phyloP scores from a whole-genome alignment of 2,329 filamentous ascomycete genomes.

The Ophiostoma novo-ulmi region DNA sequence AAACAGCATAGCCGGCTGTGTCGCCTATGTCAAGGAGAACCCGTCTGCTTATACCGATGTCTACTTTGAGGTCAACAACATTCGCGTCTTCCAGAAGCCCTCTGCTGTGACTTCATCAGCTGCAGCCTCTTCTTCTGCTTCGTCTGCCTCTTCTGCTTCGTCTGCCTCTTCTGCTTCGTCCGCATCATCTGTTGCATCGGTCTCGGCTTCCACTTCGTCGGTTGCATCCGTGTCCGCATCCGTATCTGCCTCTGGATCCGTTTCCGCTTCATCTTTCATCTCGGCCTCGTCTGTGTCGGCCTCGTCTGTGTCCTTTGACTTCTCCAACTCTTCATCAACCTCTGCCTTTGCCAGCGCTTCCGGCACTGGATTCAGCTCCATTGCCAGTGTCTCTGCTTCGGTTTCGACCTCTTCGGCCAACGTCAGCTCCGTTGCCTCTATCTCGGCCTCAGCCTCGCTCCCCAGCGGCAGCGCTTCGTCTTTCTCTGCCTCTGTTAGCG shows the following conservation, averaged over 20 bases:
- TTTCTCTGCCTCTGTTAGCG: background rate
- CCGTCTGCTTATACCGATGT: conserved; percentile 37
- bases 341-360: background rate
- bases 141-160: background rate
- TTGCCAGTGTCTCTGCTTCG: background rate
- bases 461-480: conserved; percentile 3
- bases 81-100: conserved; percentile 24
- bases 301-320: background rate
- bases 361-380: background rate
- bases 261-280: background rate
- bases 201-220: background rate
- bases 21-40: conserved; percentile 37
- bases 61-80: conserved; percentile 42
- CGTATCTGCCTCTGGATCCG: background rate
- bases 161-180: conserved; percentile 10
- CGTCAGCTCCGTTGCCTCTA: background rate
- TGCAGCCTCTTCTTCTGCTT: conserved; percentile 1
- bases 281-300: conserved; percentile 3
- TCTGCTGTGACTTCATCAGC: conserved; percentile 10
- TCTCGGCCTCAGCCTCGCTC: background rate
- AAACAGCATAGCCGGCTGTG: conserved; percentile 31
- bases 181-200: conserved; percentile 11
- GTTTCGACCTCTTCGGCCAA: background rate
- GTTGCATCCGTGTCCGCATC: background rate
- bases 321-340: background rate